A percentile compares a stretch with the other conserved stretches of the same genome.
Conservation (phyloP, 768 basidiomycete species). For the Tephrocybe sp. region DNA sequence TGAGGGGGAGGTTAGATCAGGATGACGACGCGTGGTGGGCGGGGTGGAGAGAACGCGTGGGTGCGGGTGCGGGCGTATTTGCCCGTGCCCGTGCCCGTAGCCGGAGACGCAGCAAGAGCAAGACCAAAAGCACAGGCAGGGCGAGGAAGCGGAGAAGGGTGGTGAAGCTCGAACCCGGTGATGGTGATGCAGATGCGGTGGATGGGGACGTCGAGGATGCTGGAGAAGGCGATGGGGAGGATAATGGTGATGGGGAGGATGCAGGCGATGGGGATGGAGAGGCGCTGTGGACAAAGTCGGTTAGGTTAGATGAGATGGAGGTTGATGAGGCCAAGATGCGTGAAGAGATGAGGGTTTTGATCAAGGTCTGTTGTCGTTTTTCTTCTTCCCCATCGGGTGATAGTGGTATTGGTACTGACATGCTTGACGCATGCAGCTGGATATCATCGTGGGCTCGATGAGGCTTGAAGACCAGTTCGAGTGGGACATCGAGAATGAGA, state of each 20-base stretch:
- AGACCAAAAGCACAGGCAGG: no score
- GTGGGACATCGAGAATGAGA: conserved; percentile 87
- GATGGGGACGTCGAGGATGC: no score
- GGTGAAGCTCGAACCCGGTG: background rate
- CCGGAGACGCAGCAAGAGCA: no score
- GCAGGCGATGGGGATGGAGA: conserved; percentile 31
- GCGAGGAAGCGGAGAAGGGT: conserved; percentile 17
- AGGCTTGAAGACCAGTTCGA: conserved; percentile 97
- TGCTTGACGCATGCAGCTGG: conserved; percentile 54
- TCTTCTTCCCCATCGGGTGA: background rate
- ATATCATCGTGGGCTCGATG: conserved; percentile 90
- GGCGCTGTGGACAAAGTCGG: conserved; percentile 22
- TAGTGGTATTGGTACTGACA: conserved; percentile 5
- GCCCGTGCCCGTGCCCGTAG: no score
- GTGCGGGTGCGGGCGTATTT: no score
- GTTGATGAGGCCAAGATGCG: conserved; percentile 62
- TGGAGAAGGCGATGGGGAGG: conserved; percentile 44
- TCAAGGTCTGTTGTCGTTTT: conserved; percentile 65
- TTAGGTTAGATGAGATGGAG: conserved; percentile 59
- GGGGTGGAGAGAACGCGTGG: conserved; percentile 15
- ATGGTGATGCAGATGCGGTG: no score
- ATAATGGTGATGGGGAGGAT: conserved; percentile 34
- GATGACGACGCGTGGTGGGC: conserved; percentile 16
- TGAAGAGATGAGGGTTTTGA: conserved; percentile 89
- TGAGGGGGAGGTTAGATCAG: background rate